Evolutionary conservation across 2,329 filamentous ascomycete genomes (phyloP), one percentile per base, ranked within the genome.

Genomic region (Neofusicoccum parvum): DNA sequence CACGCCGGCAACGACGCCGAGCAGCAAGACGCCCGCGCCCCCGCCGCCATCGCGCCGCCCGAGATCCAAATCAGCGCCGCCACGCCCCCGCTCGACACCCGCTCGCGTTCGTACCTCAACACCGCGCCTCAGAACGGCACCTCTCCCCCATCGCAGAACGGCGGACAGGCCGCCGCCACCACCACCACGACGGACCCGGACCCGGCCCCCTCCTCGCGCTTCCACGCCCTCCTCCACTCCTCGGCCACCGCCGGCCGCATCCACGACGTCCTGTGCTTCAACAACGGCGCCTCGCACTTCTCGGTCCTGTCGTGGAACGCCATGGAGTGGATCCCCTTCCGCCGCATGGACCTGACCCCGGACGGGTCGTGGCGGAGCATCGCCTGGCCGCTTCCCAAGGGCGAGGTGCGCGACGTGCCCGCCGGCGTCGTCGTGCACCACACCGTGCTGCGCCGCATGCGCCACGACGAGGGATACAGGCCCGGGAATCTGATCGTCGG

Each of bases 301-400:
- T 85, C 87, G 0, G 90, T 92, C 0, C 70, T 89, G 0, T 84
- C 83, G 2, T 94, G 91, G 91, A 90, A 88, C 51, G 67, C 92
- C 23, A 92, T 94, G 91, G 92, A 94, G 72, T 93, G 90, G 74
- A 80, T 94, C 27, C 92, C 92, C 0, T 94, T 94, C 78, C 85
- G 90, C 1, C 83, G 92, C 27, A 94, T 95, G 90, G 92, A 94
- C 70, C 79, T 94, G 7, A 87, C 88, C 67, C 67, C 80, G 0
- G 89, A 94, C 68, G 90, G 90, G 0, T 87, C 86, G 0, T 95
- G 92, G 92, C 89, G 87, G 75, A 89, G 90, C 0, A 94, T 95
- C 69, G 83, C 88, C 9, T 94, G 91, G 90, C 92, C 92, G 0
- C 79, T 94, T 2, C 92, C 92, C 0, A 86, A 88, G 36, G 92